Base-by-base conservation (phyloP, 208 protist species). In the Endotrypanum monterogeii region DNA sequence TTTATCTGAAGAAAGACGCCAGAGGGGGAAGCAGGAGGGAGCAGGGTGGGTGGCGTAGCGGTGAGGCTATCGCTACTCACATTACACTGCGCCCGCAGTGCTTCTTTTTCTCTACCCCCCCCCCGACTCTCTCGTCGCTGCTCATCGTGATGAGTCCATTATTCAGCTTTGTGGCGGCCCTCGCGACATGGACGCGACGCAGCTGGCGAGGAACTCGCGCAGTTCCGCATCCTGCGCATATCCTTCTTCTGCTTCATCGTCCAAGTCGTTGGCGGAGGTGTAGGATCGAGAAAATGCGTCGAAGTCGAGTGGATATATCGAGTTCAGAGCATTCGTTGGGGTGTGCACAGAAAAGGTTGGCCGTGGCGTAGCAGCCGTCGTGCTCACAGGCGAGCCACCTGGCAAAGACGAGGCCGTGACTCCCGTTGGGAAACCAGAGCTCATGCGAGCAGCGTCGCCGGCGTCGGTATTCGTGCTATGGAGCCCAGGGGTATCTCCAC, bases 281-380 rank as follows among this genome's bases (percentile, higher is more conserved):
- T 63, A 76, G 48, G n/a, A 61, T 46, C 73, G 61, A 51, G 81
- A 80, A 61, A 92, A 89, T 5, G 76, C 89, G 1, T 78, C 82
- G 57, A 88, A 94, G 75, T 94, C 89, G 3, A 94, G 78, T 32
- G 87, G 87, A 63, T 88, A 91, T 51, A 84, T 63, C n/a, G 78
- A 67, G 16, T 77, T 73, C 28, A 89, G 65, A 18, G 84, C 74
- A n/a, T 63, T 28, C n/a, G 52, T 28, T 57, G 25, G 52, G 46
- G 37, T 48, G 18, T 65, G 58, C 62, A 16, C 16, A 16, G 44
- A 23, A 23, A 41, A 18, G 44, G 28, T 30, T 25, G 39, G 62
- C 62, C 20, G 62, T 20, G 28, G 44, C 25, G 44, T 32, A 7
- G 44, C 67, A 46, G 30, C 50, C 25, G 46, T 23, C 46, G 57